Percentiles rank a stretch among this genome's conserved stretches.
Evolutionary conservation across 2,329 filamentous ascomycete genomes (phyloP).

Genomic region (Claviceps quebecensis): DNA sequence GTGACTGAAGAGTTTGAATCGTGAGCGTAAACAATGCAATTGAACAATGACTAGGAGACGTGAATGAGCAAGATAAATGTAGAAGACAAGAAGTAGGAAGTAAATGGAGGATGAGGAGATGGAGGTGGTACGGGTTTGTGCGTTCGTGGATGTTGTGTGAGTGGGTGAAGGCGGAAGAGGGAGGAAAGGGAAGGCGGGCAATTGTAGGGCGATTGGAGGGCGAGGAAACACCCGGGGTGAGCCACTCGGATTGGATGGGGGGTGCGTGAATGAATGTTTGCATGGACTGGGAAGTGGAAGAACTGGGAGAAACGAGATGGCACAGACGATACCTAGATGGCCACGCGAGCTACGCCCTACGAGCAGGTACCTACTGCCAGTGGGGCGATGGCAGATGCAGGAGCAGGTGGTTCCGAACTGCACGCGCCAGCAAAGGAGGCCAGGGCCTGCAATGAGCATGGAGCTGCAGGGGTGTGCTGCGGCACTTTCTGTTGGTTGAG

Average conservation of each 20-base stretch:
- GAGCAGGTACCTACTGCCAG: background rate
- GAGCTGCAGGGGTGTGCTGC: slow-evolving; percentile 5
- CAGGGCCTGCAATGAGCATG: background rate
- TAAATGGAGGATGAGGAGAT: background rate
- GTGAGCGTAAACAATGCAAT: too few species aligned
- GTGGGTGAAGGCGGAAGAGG: slow-evolving; percentile 1
- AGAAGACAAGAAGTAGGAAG: background rate
- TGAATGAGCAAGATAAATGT: background rate
- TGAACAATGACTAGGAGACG: too few species aligned
- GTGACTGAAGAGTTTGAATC: too few species aligned
- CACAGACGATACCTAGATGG: background rate
- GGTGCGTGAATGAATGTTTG: background rate
- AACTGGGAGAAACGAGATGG: slow-evolving; percentile 4
- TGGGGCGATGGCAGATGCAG: slow-evolving; percentile 7
- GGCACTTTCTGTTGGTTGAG: slow-evolving; percentile 18
- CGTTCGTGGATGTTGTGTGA: background rate
- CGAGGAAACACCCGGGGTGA: background rate
- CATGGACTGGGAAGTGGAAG: slow-evolving; percentile 1
- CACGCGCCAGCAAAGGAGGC: too few species aligned
- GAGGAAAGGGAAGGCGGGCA: slow-evolving; percentile 4
- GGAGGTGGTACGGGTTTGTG: background rate
- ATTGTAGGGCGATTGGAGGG: slow-evolving; percentile 1
- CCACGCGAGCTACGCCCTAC: background rate
- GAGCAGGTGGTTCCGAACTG: background rate
- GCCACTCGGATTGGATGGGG: background rate